Evolutionary conservation across 2,329 filamentous ascomycete species (phyloP), one percentile per base, ranked within the genome.

Genomic region (Alternaria sp.): DNA sequence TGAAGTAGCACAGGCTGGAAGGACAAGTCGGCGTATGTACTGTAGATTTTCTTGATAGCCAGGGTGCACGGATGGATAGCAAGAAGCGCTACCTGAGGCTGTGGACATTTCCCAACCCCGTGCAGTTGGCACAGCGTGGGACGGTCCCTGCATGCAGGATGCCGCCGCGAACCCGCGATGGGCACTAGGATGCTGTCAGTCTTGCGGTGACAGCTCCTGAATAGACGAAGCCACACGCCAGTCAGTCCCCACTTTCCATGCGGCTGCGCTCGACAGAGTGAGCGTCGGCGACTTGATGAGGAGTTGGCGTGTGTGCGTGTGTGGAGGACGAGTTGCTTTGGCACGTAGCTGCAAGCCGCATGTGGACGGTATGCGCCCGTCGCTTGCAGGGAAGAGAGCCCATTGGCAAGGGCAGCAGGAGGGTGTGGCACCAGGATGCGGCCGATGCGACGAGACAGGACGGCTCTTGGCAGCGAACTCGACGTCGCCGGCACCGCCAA

Each of bases 401-500:
- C 31, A 60, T 57, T 60, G 54, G 54, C 54, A 49, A 42, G 29
- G 29, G 34, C 37, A 33, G 17, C 37, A 26, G 34, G 34, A 24
- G 17, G 37, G 33, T 52, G 42, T 57, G 49, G 50, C 58, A 60
- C 52, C 58, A 52, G 51, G 42, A 24, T 53, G 58, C 54, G 49
- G 49, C 49, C 40, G 57, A 51, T 51, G 57, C 53, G 37, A 60
- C 53, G 58, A 60, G 56, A 54, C 62, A 60, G 65, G 58, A 52
- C 51, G 13, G 40, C 40, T 40, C 61, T 62, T 65, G 62, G 60
- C 57, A 53, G 50, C 37, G 56, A 53, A 52, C 45, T 65, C 51
- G 54, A 63, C 60, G 42, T 66, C 54, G 44, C 54, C 64, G 59
- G 58, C 63, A 58, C 62, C 60, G 44, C 58, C 50, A 65, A 63